Evolutionary conservation across 805 yeast species (phyloP).

Genomic region (Sugiyamaella valdiviana): DNA sequence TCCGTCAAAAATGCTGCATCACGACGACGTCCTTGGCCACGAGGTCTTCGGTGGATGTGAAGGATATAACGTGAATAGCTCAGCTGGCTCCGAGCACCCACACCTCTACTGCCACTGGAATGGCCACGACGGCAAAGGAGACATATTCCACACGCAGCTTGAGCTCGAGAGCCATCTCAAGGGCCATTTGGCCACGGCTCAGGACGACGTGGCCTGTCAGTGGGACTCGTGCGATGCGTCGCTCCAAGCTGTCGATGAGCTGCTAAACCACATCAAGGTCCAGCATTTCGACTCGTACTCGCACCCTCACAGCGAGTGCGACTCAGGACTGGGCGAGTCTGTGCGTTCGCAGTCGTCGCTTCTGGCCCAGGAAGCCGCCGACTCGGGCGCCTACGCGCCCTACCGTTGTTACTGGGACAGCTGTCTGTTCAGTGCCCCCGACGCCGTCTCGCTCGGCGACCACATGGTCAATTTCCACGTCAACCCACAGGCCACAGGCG

Average conservation of each 20-base stretch:
- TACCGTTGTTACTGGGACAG: slow-evolving; percentile 49
- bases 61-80: not conserved
- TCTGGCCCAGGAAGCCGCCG: not conserved
- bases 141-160: slow-evolving; percentile 22
- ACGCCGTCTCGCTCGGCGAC: slow-evolving; percentile 39
- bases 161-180: slow-evolving; percentile 27
- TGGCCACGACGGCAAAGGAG: slow-evolving; percentile 26
- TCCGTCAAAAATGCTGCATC: not conserved
- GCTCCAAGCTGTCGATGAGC: slow-evolving; percentile 25
- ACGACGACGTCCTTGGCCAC: not conserved
- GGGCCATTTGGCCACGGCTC: slow-evolving; percentile 15
- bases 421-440: slow-evolving; percentile 43
- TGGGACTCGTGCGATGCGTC: slow-evolving; percentile 37
- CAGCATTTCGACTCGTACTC: slow-evolving; percentile 19
- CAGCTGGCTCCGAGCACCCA: not conserved
- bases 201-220: slow-evolving; percentile 27
- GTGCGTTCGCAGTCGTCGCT: not conserved
- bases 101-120: slow-evolving; percentile 33
- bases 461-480: slow-evolving; percentile 36
- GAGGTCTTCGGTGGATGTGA: not conserved
- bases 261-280: slow-evolving; percentile 23
- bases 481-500: slow-evolving; percentile 11
- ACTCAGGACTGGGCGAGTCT: not conserved
- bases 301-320: slow-evolving; percentile 13
- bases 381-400: not conserved